Percentiles rank a stretch among this genome's conserved stretches.
These are phyloP conservation scores for Hymenoscyphus repandus DNA, from an alignment of 2,329 filamentous ascomycete species.

Conservation along the genomic window DNA sequence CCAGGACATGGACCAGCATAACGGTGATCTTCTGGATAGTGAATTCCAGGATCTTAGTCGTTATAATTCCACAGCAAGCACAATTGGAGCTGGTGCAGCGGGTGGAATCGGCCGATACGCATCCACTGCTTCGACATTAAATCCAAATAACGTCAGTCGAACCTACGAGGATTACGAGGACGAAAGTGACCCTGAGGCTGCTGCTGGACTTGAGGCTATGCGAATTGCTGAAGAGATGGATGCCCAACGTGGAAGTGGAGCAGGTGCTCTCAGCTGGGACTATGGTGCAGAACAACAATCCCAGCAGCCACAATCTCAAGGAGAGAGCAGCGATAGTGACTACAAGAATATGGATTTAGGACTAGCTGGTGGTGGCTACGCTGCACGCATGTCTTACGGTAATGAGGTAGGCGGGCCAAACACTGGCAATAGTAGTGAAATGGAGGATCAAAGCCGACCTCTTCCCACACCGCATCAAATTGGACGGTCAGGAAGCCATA, in stretches of 20 bases:
- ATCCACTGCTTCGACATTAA: slow-evolving; percentile 44
- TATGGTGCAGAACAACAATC: slow-evolving; percentile 43
- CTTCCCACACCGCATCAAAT: slow-evolving; percentile 42
- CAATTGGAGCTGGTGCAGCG: slow-evolving; percentile 32
- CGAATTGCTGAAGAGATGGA: slow-evolving; percentile 77
- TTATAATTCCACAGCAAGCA: slow-evolving; percentile 48
- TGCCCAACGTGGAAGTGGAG: slow-evolving; percentile 52
- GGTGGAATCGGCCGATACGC: slow-evolving; percentile 44
- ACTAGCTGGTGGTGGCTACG: slow-evolving; percentile 67
- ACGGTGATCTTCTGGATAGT: slow-evolving; percentile 43
- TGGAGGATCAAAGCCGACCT: slow-evolving; percentile 42
- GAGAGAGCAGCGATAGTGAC: slow-evolving; percentile 63
- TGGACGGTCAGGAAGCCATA: slow-evolving; percentile 27
- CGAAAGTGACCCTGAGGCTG: slow-evolving; percentile 83
- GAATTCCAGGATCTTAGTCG: slow-evolving; percentile 45
- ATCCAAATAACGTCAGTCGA: slow-evolving; percentile 28
- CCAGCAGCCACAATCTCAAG: slow-evolving; percentile 29
- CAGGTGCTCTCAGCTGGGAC: slow-evolving; percentile 47
- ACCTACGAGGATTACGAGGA: slow-evolving; percentile 53
- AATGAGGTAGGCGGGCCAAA: slow-evolving; percentile 34
- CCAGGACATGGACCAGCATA: slow-evolving; percentile 24
- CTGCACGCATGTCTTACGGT: slow-evolving; percentile 56
- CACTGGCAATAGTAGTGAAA: slow-evolving; percentile 32
- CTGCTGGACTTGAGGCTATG: slow-evolving; percentile 78
- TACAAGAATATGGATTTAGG: slow-evolving; percentile 68